A percentile compares a stretch with the other conserved stretches of the same genome.
Evolutionary conservation across 768 basidiomycete species (phyloP).

Genomic region (Termitomyces sp.): DNA sequence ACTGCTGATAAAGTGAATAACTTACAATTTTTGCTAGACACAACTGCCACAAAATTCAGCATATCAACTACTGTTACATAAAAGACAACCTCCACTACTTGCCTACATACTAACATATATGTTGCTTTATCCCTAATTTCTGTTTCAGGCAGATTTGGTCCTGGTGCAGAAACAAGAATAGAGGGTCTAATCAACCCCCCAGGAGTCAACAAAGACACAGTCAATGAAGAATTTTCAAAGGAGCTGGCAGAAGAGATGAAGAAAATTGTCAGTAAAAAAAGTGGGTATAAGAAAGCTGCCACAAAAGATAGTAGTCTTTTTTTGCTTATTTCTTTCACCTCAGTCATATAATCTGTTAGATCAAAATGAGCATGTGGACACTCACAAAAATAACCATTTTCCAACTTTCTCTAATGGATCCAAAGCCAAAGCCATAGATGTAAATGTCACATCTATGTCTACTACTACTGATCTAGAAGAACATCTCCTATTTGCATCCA

Average conservation of each 20-base stretch:
- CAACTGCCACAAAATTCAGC: too few species aligned
- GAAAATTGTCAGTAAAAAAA: neutral
- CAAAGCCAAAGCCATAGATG: neutral
- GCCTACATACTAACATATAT: neutral
- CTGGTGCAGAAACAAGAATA: neutral
- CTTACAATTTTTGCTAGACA: neutral
- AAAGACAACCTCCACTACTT: too few species aligned
- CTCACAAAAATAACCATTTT: neutral
- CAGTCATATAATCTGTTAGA: neutral
- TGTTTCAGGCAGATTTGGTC: neutral
- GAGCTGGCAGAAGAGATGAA: neutral
- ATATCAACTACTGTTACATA: too few species aligned
- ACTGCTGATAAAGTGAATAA: neutral
- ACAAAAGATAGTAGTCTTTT: neutral
- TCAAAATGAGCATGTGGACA: neutral
- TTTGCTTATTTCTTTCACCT: neutral
- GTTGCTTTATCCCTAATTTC: too few species aligned
- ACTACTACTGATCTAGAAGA: neutral
- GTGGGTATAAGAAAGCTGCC: neutral
- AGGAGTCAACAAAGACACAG: neutral
- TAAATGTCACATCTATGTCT: neutral
- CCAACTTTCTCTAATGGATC: neutral
- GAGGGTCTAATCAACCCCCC: neutral
- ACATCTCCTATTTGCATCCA: neutral
- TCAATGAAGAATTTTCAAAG: neutral